phyloP scores from a whole-genome alignment of 305 asterid genomes.

The Fraxinus sp. region DNA sequence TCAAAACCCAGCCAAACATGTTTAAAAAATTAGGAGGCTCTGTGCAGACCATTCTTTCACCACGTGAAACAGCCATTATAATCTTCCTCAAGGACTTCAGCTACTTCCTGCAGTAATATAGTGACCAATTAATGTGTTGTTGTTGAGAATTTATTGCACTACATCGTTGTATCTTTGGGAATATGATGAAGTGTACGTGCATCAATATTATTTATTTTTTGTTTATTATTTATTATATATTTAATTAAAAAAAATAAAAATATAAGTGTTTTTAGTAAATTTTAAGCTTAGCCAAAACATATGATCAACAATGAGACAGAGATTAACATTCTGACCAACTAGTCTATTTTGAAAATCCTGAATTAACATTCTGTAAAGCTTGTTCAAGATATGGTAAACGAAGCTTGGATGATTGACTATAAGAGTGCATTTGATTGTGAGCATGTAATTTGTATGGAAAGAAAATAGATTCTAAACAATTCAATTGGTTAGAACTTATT shows the following conservation, averaged over 20 bases:
- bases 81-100: background rate
- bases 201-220: background rate
- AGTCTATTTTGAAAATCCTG: background rate
- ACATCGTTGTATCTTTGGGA: background rate
- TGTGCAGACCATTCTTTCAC: background rate
- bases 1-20: background rate
- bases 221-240: background rate
- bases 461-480: too few species aligned
- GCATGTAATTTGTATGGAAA: too few species aligned
- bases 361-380: too few species aligned
- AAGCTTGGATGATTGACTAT: background rate
- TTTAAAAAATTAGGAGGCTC: background rate
- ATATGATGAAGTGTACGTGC: constrained; percentile 11
- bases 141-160: background rate
- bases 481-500: too few species aligned
- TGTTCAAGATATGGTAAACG: background rate
- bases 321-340: background rate
- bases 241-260: background rate
- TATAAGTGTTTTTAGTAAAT: background rate
- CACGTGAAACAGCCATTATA: background rate
- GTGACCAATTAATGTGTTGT: background rate
- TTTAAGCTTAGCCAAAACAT: background rate
- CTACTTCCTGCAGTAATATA: background rate
- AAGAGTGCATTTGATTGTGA: too few species aligned
- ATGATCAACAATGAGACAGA: background rate